A percentile compares a stretch with the other conserved stretches of the same genome.
phyloP scores from a whole-genome alignment of 495 filamentous ascomycete species.

The Penicillium robsamsonii region DNA sequence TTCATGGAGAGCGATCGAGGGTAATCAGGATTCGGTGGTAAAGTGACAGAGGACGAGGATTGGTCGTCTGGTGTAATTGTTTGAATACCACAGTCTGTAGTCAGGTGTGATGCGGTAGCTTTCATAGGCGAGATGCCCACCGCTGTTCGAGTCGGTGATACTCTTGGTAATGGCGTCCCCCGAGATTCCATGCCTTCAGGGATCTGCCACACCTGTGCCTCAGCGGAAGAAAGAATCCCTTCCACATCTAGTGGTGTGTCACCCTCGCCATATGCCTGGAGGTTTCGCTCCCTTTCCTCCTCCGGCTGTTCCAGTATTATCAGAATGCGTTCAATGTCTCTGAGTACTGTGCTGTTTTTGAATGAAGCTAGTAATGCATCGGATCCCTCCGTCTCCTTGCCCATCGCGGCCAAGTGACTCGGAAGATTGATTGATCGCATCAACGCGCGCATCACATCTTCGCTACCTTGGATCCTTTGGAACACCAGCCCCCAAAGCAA shows the following conservation, averaged over 20 bases:
- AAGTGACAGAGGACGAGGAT: constrained; percentile 8
- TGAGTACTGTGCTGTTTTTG: constrained; percentile 53
- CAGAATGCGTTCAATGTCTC: constrained; percentile 52
- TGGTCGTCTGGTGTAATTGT: constrained; percentile 10
- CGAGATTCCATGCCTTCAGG: constrained; percentile 29
- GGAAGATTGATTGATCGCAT: constrained; percentile 41
- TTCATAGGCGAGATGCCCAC: constrained; percentile 21
- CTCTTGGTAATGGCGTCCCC: constrained; percentile 23
- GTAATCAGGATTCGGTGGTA: constrained; percentile 8
- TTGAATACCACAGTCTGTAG: constrained; percentile 31
- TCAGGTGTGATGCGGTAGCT: constrained; percentile 13
- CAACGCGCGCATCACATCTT: constrained; percentile 44
- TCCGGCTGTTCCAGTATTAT: constrained; percentile 44
- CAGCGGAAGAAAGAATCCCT: constrained; percentile 34
- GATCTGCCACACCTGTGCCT: constrained; percentile 41
- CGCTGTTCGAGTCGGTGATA: constrained; percentile 35
- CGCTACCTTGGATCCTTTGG: constrained; percentile 42
- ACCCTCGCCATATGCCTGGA: constrained; percentile 24
- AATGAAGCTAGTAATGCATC: constrained; percentile 51
- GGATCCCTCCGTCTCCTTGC: constrained; percentile 45
- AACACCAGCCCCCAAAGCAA: constrained; percentile 44
- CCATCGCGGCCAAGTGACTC: constrained; percentile 42
- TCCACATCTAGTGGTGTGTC: constrained; percentile 40
- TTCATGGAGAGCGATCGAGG: constrained; percentile 16
- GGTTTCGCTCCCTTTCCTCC: constrained; percentile 32